Percentiles rank a stretch among this genome's conserved stretches.
These are phyloP conservation scores for Priceomyces fermenticarens DNA, from an alignment of 805 yeast genomes.

Conservation along the genomic window DNA sequence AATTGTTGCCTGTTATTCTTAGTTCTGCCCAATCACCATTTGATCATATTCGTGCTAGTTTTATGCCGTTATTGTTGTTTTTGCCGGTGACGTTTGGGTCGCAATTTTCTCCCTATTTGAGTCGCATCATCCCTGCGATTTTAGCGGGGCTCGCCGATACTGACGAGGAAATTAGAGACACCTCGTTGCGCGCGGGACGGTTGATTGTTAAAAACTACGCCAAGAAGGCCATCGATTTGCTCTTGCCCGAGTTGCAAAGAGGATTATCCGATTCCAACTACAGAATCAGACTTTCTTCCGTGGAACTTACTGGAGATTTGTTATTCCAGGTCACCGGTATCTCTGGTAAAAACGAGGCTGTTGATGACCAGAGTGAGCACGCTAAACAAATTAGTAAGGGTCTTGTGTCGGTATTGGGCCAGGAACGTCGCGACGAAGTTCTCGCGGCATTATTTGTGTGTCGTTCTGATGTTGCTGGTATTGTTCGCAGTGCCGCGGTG, in stretches of 20 bases:
- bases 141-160: conserved; percentile 86
- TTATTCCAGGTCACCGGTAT: conserved; percentile 93
- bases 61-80: conserved; percentile 82
- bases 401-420: conserved; percentile 77
- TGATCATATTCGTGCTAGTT: conserved; percentile 82
- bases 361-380: conserved; percentile 49
- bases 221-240: conserved; percentile 83
- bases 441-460: conserved; percentile 86
- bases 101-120: conserved; percentile 85
- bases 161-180: conserved; percentile 83
- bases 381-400: conserved; percentile 55
- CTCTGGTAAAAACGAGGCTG: conserved; percentile 68
- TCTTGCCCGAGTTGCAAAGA: conserved; percentile 88
- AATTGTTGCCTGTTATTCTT: conserved; percentile 76
- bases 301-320: conserved; percentile 92
- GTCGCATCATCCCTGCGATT: conserved; percentile 86
- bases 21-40: conserved; percentile 66
- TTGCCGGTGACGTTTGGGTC: conserved; percentile 93
- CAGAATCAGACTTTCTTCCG: conserved; percentile 89
- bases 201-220: conserved; percentile 90
- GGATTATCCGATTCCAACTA: conserved; percentile 82
- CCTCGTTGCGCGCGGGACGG: conserved; percentile 89
- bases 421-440: conserved; percentile 82
- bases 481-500: conserved; percentile 84
- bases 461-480: conserved; percentile 85